A percentile compares a stretch with the other conserved stretches of the same genome.
Evolutionary conservation across 2,329 filamentous ascomycete species (phyloP).

Genomic region (Purpureocillium takamizusanense): DNA sequence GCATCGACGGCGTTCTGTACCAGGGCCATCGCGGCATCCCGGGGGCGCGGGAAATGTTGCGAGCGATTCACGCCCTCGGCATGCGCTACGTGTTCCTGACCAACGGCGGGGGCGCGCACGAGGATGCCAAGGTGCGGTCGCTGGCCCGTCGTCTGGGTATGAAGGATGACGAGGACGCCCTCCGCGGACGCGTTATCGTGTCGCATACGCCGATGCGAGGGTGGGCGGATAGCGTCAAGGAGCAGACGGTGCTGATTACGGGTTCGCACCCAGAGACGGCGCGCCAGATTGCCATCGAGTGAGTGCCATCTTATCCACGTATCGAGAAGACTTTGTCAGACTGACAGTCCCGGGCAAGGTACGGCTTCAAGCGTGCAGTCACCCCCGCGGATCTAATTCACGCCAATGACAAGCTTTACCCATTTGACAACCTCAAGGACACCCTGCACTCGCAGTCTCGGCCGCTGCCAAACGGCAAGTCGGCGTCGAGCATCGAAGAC

Average conservation of each 20-base stretch:
- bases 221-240: slow-evolving; percentile 32
- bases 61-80: slow-evolving; percentile 60
- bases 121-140: slow-evolving; percentile 34
- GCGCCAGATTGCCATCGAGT: slow-evolving; percentile 63
- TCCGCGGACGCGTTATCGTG: slow-evolving; percentile 47
- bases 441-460: slow-evolving; percentile 18
- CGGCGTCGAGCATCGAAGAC: slow-evolving; percentile 18
- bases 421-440: slow-evolving; percentile 51
- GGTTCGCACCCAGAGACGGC: slow-evolving; percentile 61
- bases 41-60: slow-evolving; percentile 65
- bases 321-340: background rate
- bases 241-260: slow-evolving; percentile 59
- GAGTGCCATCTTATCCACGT: too few relatives aligned
- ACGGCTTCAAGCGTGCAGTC: slow-evolving; percentile 75
- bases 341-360: slow-evolving; percentile 16
- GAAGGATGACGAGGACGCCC: slow-evolving; percentile 20
- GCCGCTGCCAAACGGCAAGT: slow-evolving; percentile 23
- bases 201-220: slow-evolving; percentile 81
- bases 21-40: slow-evolving; percentile 72
- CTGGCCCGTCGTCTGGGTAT: slow-evolving; percentile 22
- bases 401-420: slow-evolving; percentile 69
- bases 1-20: slow-evolving; percentile 90
- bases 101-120: slow-evolving; percentile 85
- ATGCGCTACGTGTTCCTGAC: slow-evolving; percentile 93
- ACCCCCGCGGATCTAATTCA: slow-evolving; percentile 77